Conservation (phyloP, 345 rosid species). For the Citrus glauca region DNA sequence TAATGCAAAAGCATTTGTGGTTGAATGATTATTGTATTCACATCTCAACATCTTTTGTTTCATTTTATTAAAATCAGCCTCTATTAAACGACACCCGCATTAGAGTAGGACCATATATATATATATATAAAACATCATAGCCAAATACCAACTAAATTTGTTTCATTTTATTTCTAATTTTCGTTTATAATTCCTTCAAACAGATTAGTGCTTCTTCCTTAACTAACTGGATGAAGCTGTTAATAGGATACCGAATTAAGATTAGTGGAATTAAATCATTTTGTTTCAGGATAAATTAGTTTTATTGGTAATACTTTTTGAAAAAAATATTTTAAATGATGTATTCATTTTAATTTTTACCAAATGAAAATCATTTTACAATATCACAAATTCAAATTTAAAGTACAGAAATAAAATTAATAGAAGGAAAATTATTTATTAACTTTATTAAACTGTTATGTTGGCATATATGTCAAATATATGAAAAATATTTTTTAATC, state of each 20-base stretch:
- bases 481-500: background rate
- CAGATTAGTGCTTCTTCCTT: background rate
- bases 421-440: background rate
- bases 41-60: too few relatives aligned
- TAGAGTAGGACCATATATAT: too few relatives aligned
- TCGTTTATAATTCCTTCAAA: too few relatives aligned
- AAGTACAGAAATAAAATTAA: background rate
- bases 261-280: background rate
- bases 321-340: background rate
- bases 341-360: background rate
- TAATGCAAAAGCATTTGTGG: too few relatives aligned
- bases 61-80: too few relatives aligned
- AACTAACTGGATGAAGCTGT: background rate
- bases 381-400: background rate
- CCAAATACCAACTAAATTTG: too few relatives aligned
- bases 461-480: background rate
- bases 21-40: too few relatives aligned
- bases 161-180: too few relatives aligned
- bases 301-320: background rate
- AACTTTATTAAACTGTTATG: background rate
- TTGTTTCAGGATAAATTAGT: background rate
- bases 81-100: too few relatives aligned
- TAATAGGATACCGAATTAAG: background rate
- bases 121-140: too few relatives aligned
- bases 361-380: background rate